These are phyloP conservation scores for Ploettnerulaceae sp. DNA, from an alignment of 2,329 filamentous ascomycete species.

Conservation along the genomic window DNA sequence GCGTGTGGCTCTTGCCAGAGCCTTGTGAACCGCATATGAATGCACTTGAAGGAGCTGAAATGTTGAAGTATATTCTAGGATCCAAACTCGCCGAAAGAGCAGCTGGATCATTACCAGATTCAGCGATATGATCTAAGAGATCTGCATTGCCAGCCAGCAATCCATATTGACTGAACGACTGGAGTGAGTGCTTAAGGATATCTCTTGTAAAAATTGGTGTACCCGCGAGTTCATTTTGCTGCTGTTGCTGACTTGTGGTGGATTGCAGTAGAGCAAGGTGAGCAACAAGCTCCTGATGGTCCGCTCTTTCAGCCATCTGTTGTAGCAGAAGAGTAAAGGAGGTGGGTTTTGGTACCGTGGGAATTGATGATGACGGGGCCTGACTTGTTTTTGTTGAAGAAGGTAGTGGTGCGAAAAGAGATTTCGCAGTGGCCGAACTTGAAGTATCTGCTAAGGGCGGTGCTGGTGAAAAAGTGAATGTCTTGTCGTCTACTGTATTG, in stretches of 20 bases:
- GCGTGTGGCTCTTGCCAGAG: slow-evolving; percentile 56
- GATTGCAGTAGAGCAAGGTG: slow-evolving; percentile 6
- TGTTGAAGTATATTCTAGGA: slow-evolving; percentile 44
- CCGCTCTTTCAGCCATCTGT: too few species aligned
- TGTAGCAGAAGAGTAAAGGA: too few species aligned
- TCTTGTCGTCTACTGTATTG: too few species aligned
- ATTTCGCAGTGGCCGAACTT: too few species aligned
- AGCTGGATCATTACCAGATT: not conserved
- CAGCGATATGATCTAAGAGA: not conserved
- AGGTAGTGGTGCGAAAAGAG: too few species aligned
- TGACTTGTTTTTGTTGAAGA: too few species aligned
- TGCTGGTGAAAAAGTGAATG: too few species aligned
- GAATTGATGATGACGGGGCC: too few species aligned
- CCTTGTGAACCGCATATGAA: slow-evolving; percentile 63
- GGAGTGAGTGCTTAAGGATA: slow-evolving; percentile 16
- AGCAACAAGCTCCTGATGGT: not conserved
- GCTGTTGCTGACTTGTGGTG: not conserved
- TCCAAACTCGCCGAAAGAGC: slow-evolving; percentile 16
- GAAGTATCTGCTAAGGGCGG: too few species aligned
- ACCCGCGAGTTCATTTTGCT: slow-evolving; percentile 5
- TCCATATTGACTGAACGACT: slow-evolving; percentile 25
- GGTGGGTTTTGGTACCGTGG: too few species aligned
- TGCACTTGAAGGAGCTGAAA: slow-evolving; percentile 49
- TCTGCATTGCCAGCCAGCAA: slow-evolving; percentile 23
- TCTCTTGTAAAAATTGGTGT: slow-evolving; percentile 24